Evolutionary conservation across 306 rosid genomes (phyloP).

Genomic region (Rosa chinensis): DNA sequence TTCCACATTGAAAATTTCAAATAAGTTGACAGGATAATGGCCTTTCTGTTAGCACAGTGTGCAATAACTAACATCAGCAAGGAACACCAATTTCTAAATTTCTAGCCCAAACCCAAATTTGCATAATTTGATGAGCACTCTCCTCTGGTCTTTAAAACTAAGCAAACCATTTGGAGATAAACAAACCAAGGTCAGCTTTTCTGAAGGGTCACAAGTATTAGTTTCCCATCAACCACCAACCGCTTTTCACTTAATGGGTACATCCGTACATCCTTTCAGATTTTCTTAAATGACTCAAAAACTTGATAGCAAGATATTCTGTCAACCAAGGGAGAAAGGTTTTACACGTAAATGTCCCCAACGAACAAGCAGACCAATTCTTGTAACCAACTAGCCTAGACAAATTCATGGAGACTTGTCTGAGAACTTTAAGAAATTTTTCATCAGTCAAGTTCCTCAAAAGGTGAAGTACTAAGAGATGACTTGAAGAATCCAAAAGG

Average conservation of each 20-base stretch:
- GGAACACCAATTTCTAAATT: background rate
- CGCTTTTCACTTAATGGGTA: background rate
- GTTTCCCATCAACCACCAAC: background rate
- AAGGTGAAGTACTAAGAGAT: background rate
- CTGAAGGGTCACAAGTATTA: background rate
- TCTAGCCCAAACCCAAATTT: constrained; percentile 2
- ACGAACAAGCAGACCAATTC: background rate
- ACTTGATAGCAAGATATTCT: background rate
- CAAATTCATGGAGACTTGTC: background rate
- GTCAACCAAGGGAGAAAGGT: background rate
- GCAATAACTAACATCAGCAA: background rate
- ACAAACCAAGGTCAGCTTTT: background rate
- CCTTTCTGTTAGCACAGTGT: background rate
- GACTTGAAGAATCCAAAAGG: background rate
- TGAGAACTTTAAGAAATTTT: background rate
- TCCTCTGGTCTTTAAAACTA: background rate
- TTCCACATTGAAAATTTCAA: background rate
- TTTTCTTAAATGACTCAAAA: background rate
- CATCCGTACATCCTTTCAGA: background rate
- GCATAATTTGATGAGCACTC: background rate
- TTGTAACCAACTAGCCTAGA: background rate
- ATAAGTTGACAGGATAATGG: background rate
- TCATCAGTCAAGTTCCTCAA: background rate
- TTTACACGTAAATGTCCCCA: background rate
- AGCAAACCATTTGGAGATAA: background rate